Evolutionary conservation across 805 yeast species (phyloP).

Genomic region (Kodamaea laetipori): DNA sequence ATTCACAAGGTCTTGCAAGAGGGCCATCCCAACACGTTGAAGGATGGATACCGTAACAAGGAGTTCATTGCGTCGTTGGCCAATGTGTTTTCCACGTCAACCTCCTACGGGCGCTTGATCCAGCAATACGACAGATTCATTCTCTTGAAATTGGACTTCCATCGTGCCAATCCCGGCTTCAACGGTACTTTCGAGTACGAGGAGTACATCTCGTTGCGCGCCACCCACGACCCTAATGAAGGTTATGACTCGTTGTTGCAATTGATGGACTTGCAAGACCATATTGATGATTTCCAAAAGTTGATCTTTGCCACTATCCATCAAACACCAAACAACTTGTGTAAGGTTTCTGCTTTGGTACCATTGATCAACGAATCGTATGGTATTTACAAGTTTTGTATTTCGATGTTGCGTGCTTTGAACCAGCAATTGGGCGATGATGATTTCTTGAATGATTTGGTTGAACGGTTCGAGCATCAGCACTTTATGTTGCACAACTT

Average conservation of each 20-base stretch:
- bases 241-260: conserved; percentile 90
- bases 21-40: conserved; percentile 86
- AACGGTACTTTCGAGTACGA: conserved; percentile 96
- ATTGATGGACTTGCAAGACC: conserved; percentile 82
- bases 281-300: conserved; percentile 75
- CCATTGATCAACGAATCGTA: conserved; percentile 90
- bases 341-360: conserved; percentile 82
- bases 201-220: conserved; percentile 84
- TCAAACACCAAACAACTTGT: conserved; percentile 63
- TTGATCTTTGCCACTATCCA: conserved; percentile 71
- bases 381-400: conserved; percentile 86
- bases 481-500: conserved; percentile 75
- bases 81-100: conserved; percentile 48
- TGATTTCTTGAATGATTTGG: conserved; percentile 75
- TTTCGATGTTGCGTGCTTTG: conserved; percentile 90
- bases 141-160: conserved; percentile 76
- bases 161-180: conserved; percentile 81
- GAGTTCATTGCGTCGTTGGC: conserved; percentile 78
- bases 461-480: conserved; percentile 70
- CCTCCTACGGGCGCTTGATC: conserved; percentile 70
- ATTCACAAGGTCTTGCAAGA: conserved; percentile 94
- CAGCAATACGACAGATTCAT: conserved; percentile 73
- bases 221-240: conserved; percentile 91
- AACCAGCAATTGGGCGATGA: conserved; percentile 69
- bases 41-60: conserved; percentile 76